Conservation (phyloP, 768 basidiomycete genomes). For the Tephrocybe sp. region DNA sequence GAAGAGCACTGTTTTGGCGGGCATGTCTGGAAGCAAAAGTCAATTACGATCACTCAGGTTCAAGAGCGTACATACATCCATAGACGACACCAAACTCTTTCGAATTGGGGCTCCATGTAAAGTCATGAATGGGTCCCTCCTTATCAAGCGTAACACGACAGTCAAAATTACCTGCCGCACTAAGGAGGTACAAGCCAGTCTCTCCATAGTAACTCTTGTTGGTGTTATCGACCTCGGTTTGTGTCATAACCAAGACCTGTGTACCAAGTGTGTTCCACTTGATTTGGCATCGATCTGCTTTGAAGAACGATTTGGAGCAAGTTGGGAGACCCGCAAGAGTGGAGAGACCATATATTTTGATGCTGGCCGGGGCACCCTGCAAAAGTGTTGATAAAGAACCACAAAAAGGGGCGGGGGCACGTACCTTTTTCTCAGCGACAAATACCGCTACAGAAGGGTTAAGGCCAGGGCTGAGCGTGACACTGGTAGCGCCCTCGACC, state of each 20-base stretch:
- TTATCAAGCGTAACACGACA: slow-evolving; percentile 87
- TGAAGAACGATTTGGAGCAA: slow-evolving; percentile 91
- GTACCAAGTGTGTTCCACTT: slow-evolving; percentile 98
- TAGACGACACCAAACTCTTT: slow-evolving; percentile 97
- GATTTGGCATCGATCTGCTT: slow-evolving; percentile 88
- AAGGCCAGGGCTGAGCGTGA: slow-evolving; percentile 77
- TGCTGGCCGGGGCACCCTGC: slow-evolving; percentile 82
- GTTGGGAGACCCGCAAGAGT: slow-evolving; percentile 61
- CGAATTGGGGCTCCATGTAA: slow-evolving; percentile 92
- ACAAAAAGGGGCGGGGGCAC: slow-evolving; percentile 14
- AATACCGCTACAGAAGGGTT: slow-evolving; percentile 92
- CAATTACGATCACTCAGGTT: slow-evolving; percentile 1
- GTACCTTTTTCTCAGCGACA: slow-evolving; percentile 88
- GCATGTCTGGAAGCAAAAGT: slow-evolving; percentile 66
- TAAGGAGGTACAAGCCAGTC: slow-evolving; percentile 91
- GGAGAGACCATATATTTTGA: slow-evolving; percentile 79
- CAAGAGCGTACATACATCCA: slow-evolving; percentile 67
- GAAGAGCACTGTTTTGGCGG: slow-evolving; percentile 88
- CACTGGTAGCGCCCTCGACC: slow-evolving; percentile 77
- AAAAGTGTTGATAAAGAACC: background rate
- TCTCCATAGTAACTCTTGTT: slow-evolving; percentile 99
- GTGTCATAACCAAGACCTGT: slow-evolving; percentile 85
- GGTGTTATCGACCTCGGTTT: slow-evolving; percentile 95
- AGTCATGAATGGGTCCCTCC: slow-evolving; percentile 97
- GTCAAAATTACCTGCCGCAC: slow-evolving; percentile 90